Conservation (phyloP, 2,329 filamentous ascomycete species). For the Colletotrichum sp. region DNA sequence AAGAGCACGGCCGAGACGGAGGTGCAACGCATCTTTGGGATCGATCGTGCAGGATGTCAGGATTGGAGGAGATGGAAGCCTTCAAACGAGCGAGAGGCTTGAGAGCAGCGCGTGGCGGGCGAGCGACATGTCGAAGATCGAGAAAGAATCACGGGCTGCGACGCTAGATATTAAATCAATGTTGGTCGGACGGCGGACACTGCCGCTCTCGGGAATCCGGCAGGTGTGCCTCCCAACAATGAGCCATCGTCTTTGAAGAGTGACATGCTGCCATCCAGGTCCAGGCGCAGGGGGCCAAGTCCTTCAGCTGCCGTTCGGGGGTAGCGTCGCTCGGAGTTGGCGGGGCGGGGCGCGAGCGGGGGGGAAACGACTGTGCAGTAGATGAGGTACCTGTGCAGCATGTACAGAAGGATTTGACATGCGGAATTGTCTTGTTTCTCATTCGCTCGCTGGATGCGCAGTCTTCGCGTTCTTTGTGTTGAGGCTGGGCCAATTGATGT, state of each 20-base stretch:
- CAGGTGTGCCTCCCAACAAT: not conserved
- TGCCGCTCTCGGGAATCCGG: not conserved
- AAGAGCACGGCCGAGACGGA: conserved; percentile 26
- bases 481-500: not conserved
- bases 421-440: not conserved
- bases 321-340: not conserved
- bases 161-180: not conserved
- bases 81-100: not conserved
- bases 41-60: not conserved
- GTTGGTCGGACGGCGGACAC: not conserved
- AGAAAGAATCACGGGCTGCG: not conserved
- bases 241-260: not conserved
- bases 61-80: not conserved
- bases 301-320: not conserved
- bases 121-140: not conserved
- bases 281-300: not conserved
- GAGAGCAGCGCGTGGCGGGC: not conserved
- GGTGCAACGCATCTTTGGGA: not conserved
- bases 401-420: not conserved
- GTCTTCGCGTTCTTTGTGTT: not conserved
- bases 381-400: not conserved
- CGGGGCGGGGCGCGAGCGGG: not conserved
- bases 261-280: not conserved
- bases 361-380: not conserved
- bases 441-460: not conserved